These are phyloP conservation scores for Phycomyces blakesleeanus DNA, from an alignment of 192 early-diverging fungal genomes.

Conservation along the genomic window DNA sequence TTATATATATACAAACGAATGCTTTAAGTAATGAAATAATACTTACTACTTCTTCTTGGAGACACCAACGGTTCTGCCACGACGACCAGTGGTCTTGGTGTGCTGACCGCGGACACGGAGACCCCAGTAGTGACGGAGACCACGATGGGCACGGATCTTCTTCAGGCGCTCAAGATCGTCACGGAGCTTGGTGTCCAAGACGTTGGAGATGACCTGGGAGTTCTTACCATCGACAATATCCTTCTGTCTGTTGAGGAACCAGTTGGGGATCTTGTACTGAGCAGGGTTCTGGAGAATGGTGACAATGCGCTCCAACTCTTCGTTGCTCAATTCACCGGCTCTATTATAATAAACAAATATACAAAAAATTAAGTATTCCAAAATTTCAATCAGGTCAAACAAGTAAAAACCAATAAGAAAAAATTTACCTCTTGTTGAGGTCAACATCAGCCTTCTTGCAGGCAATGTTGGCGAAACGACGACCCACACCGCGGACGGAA, in stretches of 20 bases:
- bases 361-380: too few relatives aligned
- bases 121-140: constrained; percentile 98
- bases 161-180: constrained; percentile 98
- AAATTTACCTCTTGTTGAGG: constrained; percentile 67
- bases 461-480: constrained; percentile 97
- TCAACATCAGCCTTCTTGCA: constrained; percentile 99
- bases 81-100: constrained; percentile 99
- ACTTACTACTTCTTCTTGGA: constrained; percentile 89
- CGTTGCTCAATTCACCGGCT: constrained; percentile 96
- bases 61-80: constrained; percentile 94
- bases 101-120: constrained; percentile 99
- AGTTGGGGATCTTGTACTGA: constrained; percentile 99
- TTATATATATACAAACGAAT: neutral
- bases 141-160: constrained; percentile 99
- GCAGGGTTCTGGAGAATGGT: constrained; percentile 99
- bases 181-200: constrained; percentile 93
- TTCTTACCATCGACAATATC: constrained; percentile 93
- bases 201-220: constrained; percentile 93
- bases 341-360: too few relatives aligned
- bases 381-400: too few relatives aligned
- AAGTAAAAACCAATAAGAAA: too few relatives aligned
- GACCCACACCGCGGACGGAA: constrained; percentile 97
- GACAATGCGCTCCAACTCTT: constrained; percentile 97
- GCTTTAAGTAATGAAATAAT: too few relatives aligned
- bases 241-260: constrained; percentile 99